phyloP scores from a whole-genome alignment of 202 grass and related monocot genomes.

The Setaria italica region DNA sequence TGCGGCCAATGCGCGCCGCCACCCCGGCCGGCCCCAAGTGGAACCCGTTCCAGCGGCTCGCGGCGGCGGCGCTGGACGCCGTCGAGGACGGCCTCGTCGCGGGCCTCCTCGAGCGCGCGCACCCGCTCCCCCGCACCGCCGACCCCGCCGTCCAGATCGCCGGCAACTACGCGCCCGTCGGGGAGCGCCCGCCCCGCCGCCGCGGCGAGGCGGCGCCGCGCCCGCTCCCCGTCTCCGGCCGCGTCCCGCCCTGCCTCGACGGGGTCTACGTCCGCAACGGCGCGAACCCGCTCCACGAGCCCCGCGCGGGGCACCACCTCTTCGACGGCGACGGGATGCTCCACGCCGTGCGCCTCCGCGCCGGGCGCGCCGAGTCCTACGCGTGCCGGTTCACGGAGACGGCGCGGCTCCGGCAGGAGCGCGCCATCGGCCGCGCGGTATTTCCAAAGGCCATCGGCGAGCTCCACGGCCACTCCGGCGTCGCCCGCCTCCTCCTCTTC shows the following conservation, averaged over 20 bases:
- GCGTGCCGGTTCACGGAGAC: constrained; percentile 88
- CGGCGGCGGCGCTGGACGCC: constrained; percentile 59
- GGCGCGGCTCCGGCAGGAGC: constrained; percentile 69
- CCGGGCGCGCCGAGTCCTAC: constrained; percentile 66
- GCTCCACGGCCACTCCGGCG: constrained; percentile 89
- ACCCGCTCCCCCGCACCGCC: constrained; percentile 59
- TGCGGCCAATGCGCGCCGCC: constrained; percentile 41
- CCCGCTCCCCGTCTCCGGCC: constrained; percentile 41
- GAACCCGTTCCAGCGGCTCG: constrained; percentile 67
- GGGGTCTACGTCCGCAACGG: constrained; percentile 90
- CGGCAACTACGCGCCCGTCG: constrained; percentile 86
- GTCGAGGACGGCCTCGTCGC: constrained; percentile 60
- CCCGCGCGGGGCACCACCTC: constrained; percentile 80
- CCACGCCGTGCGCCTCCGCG: constrained; percentile 66
- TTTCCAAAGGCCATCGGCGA: constrained; percentile 97
- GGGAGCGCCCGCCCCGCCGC: constrained; percentile 43
- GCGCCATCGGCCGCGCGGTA: constrained; percentile 49
- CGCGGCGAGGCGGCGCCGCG: too few relatives aligned
- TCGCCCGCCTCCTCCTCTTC: constrained; percentile 71
- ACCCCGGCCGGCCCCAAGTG: constrained; percentile 11
- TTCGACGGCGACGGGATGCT: constrained; percentile 98
- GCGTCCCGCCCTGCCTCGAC: constrained; percentile 52
- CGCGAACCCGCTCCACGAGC: constrained; percentile 78
- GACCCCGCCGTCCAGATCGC: constrained; percentile 87
- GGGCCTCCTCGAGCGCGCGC: constrained; percentile 66